Base-by-base conservation (phyloP, 129 eudicot species). In the Scalesia atractyloides region DNA sequence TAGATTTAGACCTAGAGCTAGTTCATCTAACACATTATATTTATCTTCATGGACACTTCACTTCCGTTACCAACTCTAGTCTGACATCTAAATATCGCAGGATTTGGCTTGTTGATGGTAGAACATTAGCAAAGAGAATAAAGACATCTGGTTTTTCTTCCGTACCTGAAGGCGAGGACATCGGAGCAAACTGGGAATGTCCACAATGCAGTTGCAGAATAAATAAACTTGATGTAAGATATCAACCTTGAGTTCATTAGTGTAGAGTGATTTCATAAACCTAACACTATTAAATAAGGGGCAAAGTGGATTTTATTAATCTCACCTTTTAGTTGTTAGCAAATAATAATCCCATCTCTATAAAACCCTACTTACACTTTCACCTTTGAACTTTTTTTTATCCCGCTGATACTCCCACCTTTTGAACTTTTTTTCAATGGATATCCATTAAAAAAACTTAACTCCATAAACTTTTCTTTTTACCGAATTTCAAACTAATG, bases 201-300 rank as follows among this genome's bases (percentile, higher is more conserved):
- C 97, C 97, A 57, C 84, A 84, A 0, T 91, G 97, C 82, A 70
- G 81, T 52, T 64, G 72, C 59, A 72, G 14, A 30, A 86, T 86
- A 76, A 83, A 88, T 72, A 84, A 83, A 72, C 84, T 78, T 44
- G 80, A 91, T 83, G 96, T 91, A 86, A 84, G 96, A 63, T 63
- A 50, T 3, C 33, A 48, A 33, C 20, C 53, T 43, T 24, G 44
- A 10, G 20, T 41, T 48, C 17, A 11, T 26, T 63, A 36, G 46
- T 33, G 18, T 39, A 16, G 16, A 3, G 12, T 30, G 5, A 30
- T 30, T 30, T 30, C 34, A 30, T 30, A 30, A 30, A 30, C 34
- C 1, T 3, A 30, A 30, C 34, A 30, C 34, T 30, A 26, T 26
- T 26, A 26, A 26, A 26, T 2, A 26, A 30, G 34, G 34, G 34